These are phyloP conservation scores for Apodospora peruviana DNA, from an alignment of 495 filamentous ascomycete genomes.

Conservation along the genomic window DNA sequence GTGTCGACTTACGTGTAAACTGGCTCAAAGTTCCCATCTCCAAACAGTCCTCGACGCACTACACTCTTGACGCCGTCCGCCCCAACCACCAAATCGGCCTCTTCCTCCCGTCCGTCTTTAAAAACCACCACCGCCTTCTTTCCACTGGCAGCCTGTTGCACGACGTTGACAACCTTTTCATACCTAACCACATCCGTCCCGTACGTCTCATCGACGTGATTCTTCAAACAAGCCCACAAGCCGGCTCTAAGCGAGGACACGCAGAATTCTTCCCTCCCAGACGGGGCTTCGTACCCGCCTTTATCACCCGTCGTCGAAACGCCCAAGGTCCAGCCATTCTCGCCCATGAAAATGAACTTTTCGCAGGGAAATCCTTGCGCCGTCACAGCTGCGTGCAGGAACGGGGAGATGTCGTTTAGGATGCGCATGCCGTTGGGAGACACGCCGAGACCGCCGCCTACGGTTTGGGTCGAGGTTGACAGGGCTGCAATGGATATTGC, in stretches of 20 bases:
- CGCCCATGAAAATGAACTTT: slow-evolving; percentile 12
- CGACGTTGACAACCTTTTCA: slow-evolving; percentile 3
- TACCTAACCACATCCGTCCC: slow-evolving; percentile 6
- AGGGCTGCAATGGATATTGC: slow-evolving; percentile 10
- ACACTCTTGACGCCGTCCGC: slow-evolving; percentile 55
- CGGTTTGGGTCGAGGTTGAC: slow-evolving; percentile 25
- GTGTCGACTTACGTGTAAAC: slow-evolving; percentile 23
- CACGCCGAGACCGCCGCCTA: slow-evolving; percentile 47
- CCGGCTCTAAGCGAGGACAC: slow-evolving; percentile 6
- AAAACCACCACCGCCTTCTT: slow-evolving; percentile 25
- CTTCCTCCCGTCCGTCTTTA: slow-evolving; percentile 26
- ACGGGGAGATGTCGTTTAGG: slow-evolving; percentile 33
- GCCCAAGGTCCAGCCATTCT: slow-evolving; percentile 12
- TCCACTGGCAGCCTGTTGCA: slow-evolving; percentile 21
- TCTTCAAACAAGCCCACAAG: slow-evolving; percentile 10
- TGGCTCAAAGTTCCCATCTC: slow-evolving; percentile 15
- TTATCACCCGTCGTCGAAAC: slow-evolving; percentile 6
- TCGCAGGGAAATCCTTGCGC: slow-evolving; percentile 11
- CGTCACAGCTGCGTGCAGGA: slow-evolving; percentile 18
- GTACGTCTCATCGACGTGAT: background rate
- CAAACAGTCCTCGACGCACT: slow-evolving; percentile 39
- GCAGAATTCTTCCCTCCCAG: slow-evolving; percentile 7
- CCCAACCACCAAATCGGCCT: slow-evolving; percentile 53
- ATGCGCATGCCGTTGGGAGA: slow-evolving; percentile 47
- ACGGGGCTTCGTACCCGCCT: slow-evolving; percentile 7